Conservation (phyloP, 83 land plant genomes). For the Picea abies region DNA sequence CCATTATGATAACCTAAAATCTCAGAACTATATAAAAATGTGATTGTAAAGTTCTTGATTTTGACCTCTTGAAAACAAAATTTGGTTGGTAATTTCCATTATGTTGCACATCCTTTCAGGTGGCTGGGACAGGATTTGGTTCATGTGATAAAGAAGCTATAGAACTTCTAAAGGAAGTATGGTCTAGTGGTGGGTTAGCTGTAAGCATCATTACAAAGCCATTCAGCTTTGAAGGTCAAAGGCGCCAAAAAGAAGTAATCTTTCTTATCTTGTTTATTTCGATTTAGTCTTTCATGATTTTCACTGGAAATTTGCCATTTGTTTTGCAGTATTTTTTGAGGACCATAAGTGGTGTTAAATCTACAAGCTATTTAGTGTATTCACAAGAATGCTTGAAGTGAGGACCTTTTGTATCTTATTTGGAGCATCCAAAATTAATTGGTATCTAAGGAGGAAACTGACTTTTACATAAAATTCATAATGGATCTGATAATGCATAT, state of each 20-base stretch:
- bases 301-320: not conserved
- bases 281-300: not conserved
- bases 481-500: not conserved
- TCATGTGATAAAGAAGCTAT: slow-evolving; percentile 40
- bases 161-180: slow-evolving; percentile 38
- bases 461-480: not conserved
- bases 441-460: not conserved
- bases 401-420: not conserved
- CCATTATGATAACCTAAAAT: not conserved
- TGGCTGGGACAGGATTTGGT: slow-evolving; percentile 63
- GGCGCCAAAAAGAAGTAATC: slow-evolving; percentile 64
- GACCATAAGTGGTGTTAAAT: not conserved
- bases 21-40: not conserved
- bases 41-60: not conserved
- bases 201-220: slow-evolving; percentile 63
- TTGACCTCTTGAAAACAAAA: not conserved
- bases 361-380: not conserved
- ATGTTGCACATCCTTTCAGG: slow-evolving; percentile 33
- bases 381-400: not conserved
- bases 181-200: slow-evolving; percentile 45
- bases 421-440: not conserved
- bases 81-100: slow-evolving; percentile 7
- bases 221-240: slow-evolving; percentile 75
- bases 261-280: not conserved
- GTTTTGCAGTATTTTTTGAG: not conserved